phyloP scores from a whole-genome alignment of 2,329 filamentous ascomycete species.

The Fulvia fulva region DNA sequence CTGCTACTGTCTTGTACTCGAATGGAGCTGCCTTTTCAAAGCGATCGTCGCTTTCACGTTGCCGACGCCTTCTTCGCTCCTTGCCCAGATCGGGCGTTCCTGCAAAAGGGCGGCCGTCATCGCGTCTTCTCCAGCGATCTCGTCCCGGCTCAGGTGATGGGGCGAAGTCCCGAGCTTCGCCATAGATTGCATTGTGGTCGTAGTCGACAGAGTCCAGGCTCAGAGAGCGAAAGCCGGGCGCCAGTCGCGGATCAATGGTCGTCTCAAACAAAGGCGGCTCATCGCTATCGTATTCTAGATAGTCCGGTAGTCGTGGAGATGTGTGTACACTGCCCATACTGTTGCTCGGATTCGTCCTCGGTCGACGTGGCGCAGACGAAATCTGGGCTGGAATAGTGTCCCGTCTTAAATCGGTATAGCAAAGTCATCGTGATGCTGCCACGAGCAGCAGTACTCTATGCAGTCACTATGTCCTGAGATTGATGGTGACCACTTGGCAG shows the following conservation, averaged over 20 bases:
- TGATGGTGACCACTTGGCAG: neutral
- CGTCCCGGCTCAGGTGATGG: neutral
- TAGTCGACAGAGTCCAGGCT: conserved; percentile 17
- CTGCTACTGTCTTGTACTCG: conserved; percentile 24
- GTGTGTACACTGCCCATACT: neutral
- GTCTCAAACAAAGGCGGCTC: neutral
- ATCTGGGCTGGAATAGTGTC: too few species aligned
- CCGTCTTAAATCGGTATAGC: too few species aligned
- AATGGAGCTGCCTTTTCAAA: conserved; percentile 19
- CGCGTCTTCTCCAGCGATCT: neutral
- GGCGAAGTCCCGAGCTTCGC: neutral
- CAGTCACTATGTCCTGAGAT: too few species aligned
- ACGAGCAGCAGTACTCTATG: too few species aligned
- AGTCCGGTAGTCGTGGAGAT: neutral
- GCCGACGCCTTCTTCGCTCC: conserved; percentile 16
- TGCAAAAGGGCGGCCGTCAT: conserved; percentile 23
- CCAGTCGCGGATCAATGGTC: neutral
- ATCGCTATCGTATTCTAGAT: neutral
- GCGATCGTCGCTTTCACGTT: conserved; percentile 17
- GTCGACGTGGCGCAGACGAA: neutral
- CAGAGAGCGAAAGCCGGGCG: conserved; percentile 21
- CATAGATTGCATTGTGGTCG: conserved; percentile 11
- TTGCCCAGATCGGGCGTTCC: conserved; percentile 20
- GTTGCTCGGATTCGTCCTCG: neutral
- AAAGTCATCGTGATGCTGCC: too few species aligned